Evolutionary conservation across 176 grass and related monocot species (phyloP).

Genomic region (Oryza coarctata): DNA sequence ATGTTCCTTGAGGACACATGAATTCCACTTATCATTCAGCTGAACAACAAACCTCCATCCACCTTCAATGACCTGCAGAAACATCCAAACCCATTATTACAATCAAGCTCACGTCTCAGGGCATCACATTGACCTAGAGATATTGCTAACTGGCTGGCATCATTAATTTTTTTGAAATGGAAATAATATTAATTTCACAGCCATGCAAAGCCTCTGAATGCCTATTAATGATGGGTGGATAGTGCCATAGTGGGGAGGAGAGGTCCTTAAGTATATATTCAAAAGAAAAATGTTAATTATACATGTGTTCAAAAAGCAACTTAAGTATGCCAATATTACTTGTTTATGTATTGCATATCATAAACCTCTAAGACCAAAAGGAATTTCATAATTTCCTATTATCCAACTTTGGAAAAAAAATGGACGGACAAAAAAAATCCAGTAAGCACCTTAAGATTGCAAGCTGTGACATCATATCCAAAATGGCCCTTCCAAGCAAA

Average conservation of each 20-base stretch:
- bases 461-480: constrained; percentile 63
- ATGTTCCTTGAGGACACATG: constrained; percentile 39
- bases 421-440: neutral
- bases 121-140: neutral
- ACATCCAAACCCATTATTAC: constrained; percentile 8
- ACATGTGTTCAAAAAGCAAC: neutral
- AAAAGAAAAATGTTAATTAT: constrained; percentile 8
- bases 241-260: neutral
- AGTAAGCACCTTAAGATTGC: constrained; percentile 58
- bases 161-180: neutral
- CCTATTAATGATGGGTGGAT: neutral
- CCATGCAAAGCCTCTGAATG: neutral
- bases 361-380: neutral
- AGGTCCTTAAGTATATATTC: neutral
- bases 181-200: neutral
- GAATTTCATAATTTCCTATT: neutral
- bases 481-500: constrained; percentile 42
- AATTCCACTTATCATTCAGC: constrained; percentile 65
- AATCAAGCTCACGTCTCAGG: neutral
- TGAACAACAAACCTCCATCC: constrained; percentile 57
- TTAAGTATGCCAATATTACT: neutral
- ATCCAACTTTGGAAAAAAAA: neutral
- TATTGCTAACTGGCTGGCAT: neutral
- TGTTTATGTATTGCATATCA: neutral
- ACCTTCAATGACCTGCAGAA: constrained; percentile 53